phyloP scores from a whole-genome alignment of 2,329 filamentous ascomycete genomes.

The Cladosporium sp. region DNA sequence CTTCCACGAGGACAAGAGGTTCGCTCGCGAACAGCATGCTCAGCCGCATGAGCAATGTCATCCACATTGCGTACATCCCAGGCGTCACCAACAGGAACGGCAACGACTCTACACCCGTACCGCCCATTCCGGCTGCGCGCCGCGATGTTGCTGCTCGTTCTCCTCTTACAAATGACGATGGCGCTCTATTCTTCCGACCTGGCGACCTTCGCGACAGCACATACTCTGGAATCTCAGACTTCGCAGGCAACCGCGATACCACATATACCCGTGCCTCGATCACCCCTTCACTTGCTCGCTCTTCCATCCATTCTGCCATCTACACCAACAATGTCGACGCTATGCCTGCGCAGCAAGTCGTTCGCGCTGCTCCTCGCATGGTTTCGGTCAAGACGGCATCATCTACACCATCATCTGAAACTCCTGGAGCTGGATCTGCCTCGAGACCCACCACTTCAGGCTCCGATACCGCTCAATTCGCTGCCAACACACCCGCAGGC shows the following conservation, averaged over 20 bases:
- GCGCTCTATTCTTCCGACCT: constrained; percentile 92
- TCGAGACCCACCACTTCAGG: constrained; percentile 8
- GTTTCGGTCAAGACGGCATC: constrained; percentile 73
- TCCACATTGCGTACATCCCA: constrained; percentile 98
- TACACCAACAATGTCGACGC: constrained; percentile 90
- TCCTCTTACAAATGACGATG: constrained; percentile 55
- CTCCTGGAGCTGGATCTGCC: background rate
- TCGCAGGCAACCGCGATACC: constrained; percentile 40
- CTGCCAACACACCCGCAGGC: constrained; percentile 12
- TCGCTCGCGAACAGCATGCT: constrained; percentile 95
- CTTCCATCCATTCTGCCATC: constrained; percentile 81
- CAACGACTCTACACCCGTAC: constrained; percentile 78
- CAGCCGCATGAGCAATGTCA: constrained; percentile 96
- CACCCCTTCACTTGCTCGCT: constrained; percentile 50
- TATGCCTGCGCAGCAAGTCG: constrained; percentile 78
- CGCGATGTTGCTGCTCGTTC: constrained; percentile 47
- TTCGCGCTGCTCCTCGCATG: constrained; percentile 84
- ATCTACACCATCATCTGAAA: constrained; percentile 8
- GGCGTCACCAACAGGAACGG: constrained; percentile 79
- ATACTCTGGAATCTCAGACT: constrained; percentile 71
- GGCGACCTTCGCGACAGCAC: constrained; percentile 88
- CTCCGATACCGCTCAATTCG: constrained; percentile 15
- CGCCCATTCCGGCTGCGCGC: constrained; percentile 71
- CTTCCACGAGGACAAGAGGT: constrained; percentile 71
- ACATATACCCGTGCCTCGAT: constrained; percentile 49